A percentile compares a stretch with the other conserved stretches of the same genome.
Evolutionary conservation across 257 asterid genomes (phyloP).

Genomic region (Scutellaria barbata): DNA sequence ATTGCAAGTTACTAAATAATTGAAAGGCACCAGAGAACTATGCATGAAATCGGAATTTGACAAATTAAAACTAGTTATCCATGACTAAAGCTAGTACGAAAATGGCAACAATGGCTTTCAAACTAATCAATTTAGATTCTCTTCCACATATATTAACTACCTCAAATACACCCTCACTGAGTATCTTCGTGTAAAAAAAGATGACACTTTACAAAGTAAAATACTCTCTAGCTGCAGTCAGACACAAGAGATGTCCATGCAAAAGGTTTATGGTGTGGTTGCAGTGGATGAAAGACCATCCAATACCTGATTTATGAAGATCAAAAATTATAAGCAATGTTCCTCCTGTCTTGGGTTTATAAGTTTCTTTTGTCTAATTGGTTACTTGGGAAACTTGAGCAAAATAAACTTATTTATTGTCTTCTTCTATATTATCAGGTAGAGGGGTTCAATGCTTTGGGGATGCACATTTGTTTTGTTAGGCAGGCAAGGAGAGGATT

Average conservation of each 20-base stretch:
- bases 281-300: background rate
- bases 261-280: background rate
- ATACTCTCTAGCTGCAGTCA: background rate
- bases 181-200: background rate
- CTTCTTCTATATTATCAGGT: slow-evolving; percentile 2
- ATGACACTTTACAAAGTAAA: background rate
- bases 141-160: background rate
- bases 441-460: background rate
- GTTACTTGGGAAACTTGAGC: slow-evolving; percentile 19
- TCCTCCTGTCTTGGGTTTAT: background rate
- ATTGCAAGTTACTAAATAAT: background rate
- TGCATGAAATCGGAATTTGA: slow-evolving; percentile 16
- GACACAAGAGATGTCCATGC: background rate
- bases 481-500: slow-evolving; percentile 26
- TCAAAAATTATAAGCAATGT: background rate
- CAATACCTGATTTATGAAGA: slow-evolving; percentile 13
- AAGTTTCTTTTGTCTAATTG: background rate
- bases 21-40: background rate
- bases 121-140: background rate
- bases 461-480: slow-evolving; percentile 7
- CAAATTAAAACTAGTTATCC: background rate
- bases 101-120: background rate
- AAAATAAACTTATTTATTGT: background rate
- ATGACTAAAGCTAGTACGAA: slow-evolving; percentile 11
- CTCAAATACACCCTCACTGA: background rate